phyloP scores from a whole-genome alignment of 441 rosid species.

The Arabidopsis hybrid region DNA sequence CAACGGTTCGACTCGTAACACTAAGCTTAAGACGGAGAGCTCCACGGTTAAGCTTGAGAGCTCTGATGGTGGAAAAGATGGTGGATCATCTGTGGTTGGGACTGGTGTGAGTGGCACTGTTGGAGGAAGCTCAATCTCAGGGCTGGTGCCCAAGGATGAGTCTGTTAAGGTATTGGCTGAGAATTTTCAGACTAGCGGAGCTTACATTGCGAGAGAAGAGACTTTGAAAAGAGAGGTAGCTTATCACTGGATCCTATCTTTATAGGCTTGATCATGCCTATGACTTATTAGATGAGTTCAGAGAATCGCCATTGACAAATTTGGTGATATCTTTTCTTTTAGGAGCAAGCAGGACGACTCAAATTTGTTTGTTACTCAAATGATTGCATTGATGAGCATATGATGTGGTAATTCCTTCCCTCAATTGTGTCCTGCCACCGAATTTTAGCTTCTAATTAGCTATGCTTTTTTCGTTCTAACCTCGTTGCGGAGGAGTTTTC shows the following conservation, averaged over 20 bases:
- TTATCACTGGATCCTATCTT: conserved; percentile 14
- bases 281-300: not conserved
- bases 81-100: conserved; percentile 52
- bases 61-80: conserved; percentile 69
- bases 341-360: conserved; percentile 97
- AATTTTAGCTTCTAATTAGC: not conserved
- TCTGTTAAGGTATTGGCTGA: conserved; percentile 84
- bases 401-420: conserved; percentile 85
- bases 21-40: conserved; percentile 81
- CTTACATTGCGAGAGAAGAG: conserved; percentile 98
- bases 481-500: not conserved
- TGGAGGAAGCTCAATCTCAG: conserved; percentile 56
- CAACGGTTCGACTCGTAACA: conserved; percentile 57
- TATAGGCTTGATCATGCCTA: not conserved
- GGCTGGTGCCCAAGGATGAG: conserved; percentile 72
- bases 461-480: conserved; percentile 1
- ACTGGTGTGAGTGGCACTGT: conserved; percentile 50
- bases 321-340: conserved; percentile 41
- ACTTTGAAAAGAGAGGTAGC: conserved; percentile 80
- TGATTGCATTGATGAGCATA: conserved; percentile 89
- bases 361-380: conserved; percentile 84
- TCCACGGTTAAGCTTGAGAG: conserved; percentile 78
- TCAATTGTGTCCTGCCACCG: conserved; percentile 17
- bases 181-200: conserved; percentile 95
- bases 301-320: conserved; percentile 13